phyloP scores from a whole-genome alignment of 345 rosid species.

The Brassica incana region DNA sequence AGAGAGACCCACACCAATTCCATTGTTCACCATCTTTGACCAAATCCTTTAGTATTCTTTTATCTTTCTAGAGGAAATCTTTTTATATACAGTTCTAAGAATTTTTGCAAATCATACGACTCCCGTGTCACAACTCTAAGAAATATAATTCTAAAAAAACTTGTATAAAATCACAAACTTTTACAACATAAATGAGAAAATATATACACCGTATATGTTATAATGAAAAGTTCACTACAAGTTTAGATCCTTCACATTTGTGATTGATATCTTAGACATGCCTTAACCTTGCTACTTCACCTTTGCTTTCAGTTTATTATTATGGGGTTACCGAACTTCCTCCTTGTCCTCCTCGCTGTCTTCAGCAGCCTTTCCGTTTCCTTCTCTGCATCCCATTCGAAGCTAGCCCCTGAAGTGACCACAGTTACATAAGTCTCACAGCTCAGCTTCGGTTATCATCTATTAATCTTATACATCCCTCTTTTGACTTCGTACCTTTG shows the following conservation, averaged over 20 bases:
- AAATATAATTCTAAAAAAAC: no score
- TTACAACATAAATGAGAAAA: no score
- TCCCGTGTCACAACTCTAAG: no score
- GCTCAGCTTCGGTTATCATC: background rate
- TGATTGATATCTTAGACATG: background rate
- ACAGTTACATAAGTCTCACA: background rate
- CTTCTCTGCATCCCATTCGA: slow-evolving; percentile 52
- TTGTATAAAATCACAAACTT: no score
- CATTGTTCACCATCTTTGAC: no score
- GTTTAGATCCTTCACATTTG: slow-evolving; percentile 7
- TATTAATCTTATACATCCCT: background rate
- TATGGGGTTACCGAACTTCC: slow-evolving; percentile 57
- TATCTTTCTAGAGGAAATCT: no score
- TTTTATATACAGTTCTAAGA: no score
- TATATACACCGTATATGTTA: background rate
- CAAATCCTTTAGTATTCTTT: no score
- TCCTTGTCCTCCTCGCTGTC: slow-evolving; percentile 75
- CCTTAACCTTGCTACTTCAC: slow-evolving; percentile 26
- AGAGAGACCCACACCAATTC: no score
- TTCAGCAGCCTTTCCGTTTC: slow-evolving; percentile 68
- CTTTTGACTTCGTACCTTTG: slow-evolving; percentile 44
- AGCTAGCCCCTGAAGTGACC: slow-evolving; percentile 29
- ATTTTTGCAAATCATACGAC: no score
- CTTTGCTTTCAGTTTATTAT: slow-evolving; percentile 60
- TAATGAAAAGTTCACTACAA: background rate